Evolutionary conservation across 2,329 filamentous ascomycete species (phyloP).

Genomic region (Penicillium sp.): DNA sequence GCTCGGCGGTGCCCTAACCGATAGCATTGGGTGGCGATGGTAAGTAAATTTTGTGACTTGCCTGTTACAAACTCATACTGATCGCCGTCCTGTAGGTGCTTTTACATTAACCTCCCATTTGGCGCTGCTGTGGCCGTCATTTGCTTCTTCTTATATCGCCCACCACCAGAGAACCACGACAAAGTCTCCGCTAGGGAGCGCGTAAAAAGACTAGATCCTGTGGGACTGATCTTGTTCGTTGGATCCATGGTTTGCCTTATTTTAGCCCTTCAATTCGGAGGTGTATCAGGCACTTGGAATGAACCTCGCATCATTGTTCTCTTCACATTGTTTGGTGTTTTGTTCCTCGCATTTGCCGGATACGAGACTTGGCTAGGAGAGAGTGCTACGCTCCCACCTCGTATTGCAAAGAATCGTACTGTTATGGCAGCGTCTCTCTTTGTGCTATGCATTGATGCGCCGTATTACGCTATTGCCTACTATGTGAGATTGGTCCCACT

Average conservation of each 20-base stretch:
- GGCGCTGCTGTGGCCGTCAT: background rate
- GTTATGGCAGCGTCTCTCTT: conserved; percentile 31
- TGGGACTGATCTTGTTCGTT: conserved; percentile 40
- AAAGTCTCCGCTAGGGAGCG: background rate
- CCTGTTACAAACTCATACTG: too few relatives aligned
- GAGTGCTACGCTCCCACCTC: conserved; percentile 36
- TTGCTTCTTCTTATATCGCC: conserved; percentile 2
- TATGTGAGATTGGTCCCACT: conserved; percentile 36
- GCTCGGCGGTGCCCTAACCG: conserved; percentile 25
- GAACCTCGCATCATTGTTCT: conserved; percentile 34
- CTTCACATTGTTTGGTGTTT: background rate
- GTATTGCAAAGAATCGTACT: conserved; percentile 36
- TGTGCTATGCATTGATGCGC: conserved; percentile 31
- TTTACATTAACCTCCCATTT: conserved; percentile 26
- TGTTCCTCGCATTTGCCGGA: conserved; percentile 30
- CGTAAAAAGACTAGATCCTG: conserved; percentile 37
- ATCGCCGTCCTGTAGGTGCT: too few relatives aligned
- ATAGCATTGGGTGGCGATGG: conserved; percentile 28
- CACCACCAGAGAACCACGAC: background rate
- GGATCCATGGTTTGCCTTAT: conserved; percentile 37
- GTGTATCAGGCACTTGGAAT: conserved; percentile 33
- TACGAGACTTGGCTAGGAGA: conserved; percentile 37
- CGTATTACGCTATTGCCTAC: conserved; percentile 28
- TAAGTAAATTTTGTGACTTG: too few relatives aligned
- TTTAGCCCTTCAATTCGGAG: conserved; percentile 46